Percentiles rank a stretch among this genome's conserved stretches.
Conservation (phyloP, 257 asterid species). For the Plantago elongata region DNA sequence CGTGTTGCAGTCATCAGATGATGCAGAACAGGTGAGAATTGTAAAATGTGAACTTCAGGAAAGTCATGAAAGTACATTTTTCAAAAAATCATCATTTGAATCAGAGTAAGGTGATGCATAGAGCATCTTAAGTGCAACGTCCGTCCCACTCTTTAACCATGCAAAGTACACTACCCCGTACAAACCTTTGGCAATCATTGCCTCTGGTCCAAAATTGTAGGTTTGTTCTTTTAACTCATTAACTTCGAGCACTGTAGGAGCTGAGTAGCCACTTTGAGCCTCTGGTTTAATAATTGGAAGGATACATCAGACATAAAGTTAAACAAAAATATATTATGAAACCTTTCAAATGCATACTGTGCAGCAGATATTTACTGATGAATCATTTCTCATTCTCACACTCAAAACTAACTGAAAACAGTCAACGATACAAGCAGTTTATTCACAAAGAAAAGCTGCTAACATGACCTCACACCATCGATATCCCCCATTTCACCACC, state of each 20-base stretch:
- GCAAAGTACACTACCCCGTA: constrained; percentile 83
- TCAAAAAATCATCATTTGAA: constrained; percentile 70
- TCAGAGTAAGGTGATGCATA: constrained; percentile 84
- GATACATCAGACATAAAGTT: too few species aligned
- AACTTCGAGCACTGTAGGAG: constrained; percentile 5
- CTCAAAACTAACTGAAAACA: too few species aligned
- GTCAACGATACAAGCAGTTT: too few species aligned
- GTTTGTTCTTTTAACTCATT: constrained; percentile 77
- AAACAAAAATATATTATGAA: too few species aligned
- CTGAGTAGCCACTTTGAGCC: constrained; percentile 11
- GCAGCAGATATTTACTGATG: too few species aligned
- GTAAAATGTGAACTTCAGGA: constrained; percentile 8
- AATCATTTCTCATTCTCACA: too few species aligned
- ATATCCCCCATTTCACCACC: too few species aligned
- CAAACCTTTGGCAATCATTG: constrained; percentile 84
- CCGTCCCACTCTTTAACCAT: constrained; percentile 50
- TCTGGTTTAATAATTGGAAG: too few species aligned
- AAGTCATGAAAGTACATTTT: constrained; percentile 45
- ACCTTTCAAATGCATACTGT: too few species aligned
- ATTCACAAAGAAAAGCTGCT: constrained; percentile 3
- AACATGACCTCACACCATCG: constrained; percentile 45
- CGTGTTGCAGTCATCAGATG: constrained; percentile 11
- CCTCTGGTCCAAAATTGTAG: constrained; percentile 13
- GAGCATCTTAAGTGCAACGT: constrained; percentile 89
- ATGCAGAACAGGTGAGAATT: background rate